Conservation (phyloP, 805 yeast species). For the Wickerhamiella cacticola region DNA sequence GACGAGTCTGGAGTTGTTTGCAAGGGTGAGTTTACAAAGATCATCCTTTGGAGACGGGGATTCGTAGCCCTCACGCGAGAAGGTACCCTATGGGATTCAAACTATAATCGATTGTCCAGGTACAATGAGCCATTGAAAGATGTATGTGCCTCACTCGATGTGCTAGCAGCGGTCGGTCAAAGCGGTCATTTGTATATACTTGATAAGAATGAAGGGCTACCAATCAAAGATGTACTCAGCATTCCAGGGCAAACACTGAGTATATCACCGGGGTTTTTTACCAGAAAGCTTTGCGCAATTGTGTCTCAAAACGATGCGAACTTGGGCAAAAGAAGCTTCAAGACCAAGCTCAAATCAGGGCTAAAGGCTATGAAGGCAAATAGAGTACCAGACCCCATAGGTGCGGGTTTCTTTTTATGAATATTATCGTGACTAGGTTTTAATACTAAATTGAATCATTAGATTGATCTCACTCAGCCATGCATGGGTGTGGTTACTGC, state of each 20-base stretch:
- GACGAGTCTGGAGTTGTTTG: background rate
- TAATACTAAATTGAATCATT: no score
- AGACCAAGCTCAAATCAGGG: background rate
- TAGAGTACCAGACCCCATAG: background rate
- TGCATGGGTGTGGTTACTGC: no score
- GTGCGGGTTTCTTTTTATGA: background rate
- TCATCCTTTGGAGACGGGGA: background rate
- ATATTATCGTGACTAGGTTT: no score
- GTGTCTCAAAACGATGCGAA: background rate
- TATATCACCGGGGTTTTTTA: background rate
- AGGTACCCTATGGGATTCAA: background rate
- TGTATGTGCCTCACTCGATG: background rate
- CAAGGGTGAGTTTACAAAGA: background rate
- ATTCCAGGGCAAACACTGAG: background rate
- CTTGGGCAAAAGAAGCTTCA: background rate
- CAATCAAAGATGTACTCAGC: background rate
- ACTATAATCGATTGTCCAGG: background rate
- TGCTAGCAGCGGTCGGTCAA: background rate
- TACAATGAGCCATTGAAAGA: background rate
- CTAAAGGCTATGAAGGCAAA: background rate
- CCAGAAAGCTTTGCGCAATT: background rate
- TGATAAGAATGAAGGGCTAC: background rate
- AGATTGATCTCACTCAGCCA: no score
- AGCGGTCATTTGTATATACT: conserved; percentile 3
- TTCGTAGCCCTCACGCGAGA: background rate